These are phyloP conservation scores for Leccinum subrobustum DNA, from an alignment of 1,284 basidiomycete species.

Conservation along the genomic window DNA sequence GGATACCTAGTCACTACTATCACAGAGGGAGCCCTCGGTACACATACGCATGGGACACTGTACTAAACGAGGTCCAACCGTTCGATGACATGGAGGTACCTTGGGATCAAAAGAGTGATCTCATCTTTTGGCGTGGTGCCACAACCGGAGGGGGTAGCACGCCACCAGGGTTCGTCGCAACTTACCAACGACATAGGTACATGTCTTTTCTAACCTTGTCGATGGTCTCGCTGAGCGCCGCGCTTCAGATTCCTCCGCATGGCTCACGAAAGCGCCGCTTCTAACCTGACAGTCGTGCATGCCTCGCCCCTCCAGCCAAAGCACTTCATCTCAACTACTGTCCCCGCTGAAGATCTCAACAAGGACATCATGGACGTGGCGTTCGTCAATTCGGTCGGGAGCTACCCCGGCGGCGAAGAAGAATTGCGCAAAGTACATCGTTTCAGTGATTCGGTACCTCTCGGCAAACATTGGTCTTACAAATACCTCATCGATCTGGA, in stretches of 20 bases:
- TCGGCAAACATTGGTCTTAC: conserved; percentile 88
- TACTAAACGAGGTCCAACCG: conserved; percentile 65
- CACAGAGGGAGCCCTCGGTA: conserved; percentile 80
- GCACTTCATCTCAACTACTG: conserved; percentile 57
- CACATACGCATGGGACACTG: conserved; percentile 87
- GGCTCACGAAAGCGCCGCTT: conserved; percentile 59
- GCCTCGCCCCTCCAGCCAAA: conserved; percentile 65
- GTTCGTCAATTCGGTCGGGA: conserved; percentile 77
- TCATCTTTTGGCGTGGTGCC: conserved; percentile 85
- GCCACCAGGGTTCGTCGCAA: conserved; percentile 78
- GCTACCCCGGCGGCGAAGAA: conserved; percentile 80
- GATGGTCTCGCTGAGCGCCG: not conserved
- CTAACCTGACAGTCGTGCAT: conserved; percentile 73
- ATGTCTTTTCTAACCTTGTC: conserved; percentile 16
- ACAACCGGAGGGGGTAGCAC: conserved; percentile 90
- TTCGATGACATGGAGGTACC: conserved; percentile 81
- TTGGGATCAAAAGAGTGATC: conserved; percentile 74
- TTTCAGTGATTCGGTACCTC: conserved; percentile 74
- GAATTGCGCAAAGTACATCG: conserved; percentile 69
- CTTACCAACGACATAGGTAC: conserved; percentile 87
- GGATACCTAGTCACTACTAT: conserved; percentile 94
- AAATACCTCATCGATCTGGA: conserved; percentile 92
- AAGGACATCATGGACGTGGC: conserved; percentile 85
- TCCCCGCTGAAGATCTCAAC: conserved; percentile 69
- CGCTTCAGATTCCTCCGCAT: conserved; percentile 70